These are phyloP conservation scores for Artemisia tridentata DNA, from an alignment of 129 eudicot genomes.

Conservation along the genomic window DNA sequence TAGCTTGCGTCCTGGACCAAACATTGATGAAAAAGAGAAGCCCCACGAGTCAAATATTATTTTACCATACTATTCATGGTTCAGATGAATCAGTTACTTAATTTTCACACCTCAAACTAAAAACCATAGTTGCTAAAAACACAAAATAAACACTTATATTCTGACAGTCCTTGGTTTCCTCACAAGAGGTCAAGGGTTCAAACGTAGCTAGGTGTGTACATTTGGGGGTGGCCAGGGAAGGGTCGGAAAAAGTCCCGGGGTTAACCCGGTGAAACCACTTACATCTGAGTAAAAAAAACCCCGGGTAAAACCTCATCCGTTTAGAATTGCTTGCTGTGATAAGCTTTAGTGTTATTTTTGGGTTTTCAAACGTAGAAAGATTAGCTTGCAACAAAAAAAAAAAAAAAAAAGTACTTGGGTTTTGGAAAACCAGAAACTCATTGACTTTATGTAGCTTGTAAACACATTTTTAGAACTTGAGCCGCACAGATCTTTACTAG, in stretches of 20 bases:
- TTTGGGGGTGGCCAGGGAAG: no score
- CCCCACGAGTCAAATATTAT: not conserved
- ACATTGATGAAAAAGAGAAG: not conserved
- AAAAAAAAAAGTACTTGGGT: not conserved
- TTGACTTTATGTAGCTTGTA: not conserved
- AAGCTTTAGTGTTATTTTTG: not conserved
- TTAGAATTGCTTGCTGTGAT: not conserved
- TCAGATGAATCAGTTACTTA: not conserved
- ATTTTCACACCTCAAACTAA: not conserved
- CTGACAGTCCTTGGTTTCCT: not conserved
- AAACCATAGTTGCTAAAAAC: not conserved
- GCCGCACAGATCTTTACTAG: no score
- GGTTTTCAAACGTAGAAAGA: not conserved
- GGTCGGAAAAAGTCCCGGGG: no score
- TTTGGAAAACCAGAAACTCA: not conserved
- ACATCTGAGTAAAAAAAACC: no score
- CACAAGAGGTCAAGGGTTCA: no score
- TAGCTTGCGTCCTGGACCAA: not conserved
- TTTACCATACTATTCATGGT: not conserved
- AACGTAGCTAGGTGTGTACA: no score
- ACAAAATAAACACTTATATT: not conserved
- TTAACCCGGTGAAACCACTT: no score
- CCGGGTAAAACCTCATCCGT: no score
- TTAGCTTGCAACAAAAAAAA: not conserved
- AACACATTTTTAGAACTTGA: not conserved